Evolutionary conservation across 2,329 filamentous ascomycete genomes (phyloP), one percentile per base, ranked within the genome.

Genomic region (Pseudogymnoascus sp.): DNA sequence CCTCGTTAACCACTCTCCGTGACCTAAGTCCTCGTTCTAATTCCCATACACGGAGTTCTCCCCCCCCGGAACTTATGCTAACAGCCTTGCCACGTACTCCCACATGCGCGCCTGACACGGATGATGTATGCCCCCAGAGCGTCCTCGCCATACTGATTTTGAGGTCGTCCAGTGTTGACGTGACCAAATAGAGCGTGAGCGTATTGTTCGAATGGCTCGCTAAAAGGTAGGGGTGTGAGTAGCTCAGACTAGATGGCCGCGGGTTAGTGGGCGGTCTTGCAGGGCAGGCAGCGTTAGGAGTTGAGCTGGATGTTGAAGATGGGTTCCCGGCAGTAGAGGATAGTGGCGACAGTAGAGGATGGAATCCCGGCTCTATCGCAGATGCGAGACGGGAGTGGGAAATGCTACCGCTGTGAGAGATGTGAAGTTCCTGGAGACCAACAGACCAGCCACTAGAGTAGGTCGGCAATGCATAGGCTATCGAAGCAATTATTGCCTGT

Each of bases 391-490:
- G 77, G 2, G 81, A 83, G 37, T 76, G 74, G 1, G 79, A 68
- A 0, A 83, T 72, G 7, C 49, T 61, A 5, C 69, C 69, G 2
- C 55, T 61, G 14, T 65, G 65, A 2, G 69, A 69, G 26, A 96
- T 81, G 63, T 88, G 86, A 45, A 97, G 78, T 73, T 97, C 93
- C 73, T 97, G 93, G n/a, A 97, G 84, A 2, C 92, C 92, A 14
- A 96, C 83, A 6, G 89, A 92, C 90, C 92, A 97, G 29, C 92
- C 92, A 45, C 85, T 86, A 2, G 87, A 80, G 68, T 86, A 84
- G 2, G 89, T 89, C 14, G 88, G 86, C 66, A 95, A 85, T 0
- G 90, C 90, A 72, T 96, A 97, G 1, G 91, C 92, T 64, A 97
- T 89, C 0, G 90, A 92, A 1, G 91, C 89, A n/a, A 91, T 83